Conservation (phyloP, 495 filamentous ascomycete species). For the Xylaria telfairii region DNA sequence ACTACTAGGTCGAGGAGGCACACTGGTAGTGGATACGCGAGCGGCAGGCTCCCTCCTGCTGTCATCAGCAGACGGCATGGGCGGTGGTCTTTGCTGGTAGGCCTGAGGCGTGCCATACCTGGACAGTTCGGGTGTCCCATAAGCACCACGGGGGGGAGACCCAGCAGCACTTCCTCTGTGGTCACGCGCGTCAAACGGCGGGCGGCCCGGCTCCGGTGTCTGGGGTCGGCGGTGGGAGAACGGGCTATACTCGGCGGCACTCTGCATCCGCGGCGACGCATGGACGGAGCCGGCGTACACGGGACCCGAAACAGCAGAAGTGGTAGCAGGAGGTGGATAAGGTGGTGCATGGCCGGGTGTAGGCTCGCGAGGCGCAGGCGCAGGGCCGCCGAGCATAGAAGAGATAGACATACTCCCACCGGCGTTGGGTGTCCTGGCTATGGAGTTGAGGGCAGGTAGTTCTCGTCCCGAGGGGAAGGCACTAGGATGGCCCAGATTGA, state of each 20-base stretch:
- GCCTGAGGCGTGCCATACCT: slow-evolving; percentile 61
- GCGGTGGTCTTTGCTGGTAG: slow-evolving; percentile 49
- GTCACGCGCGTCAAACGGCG: slow-evolving; percentile 54
- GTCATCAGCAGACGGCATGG: slow-evolving; percentile 43
- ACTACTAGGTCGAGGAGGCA: slow-evolving; percentile 56
- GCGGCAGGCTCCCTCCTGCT: slow-evolving; percentile 50
- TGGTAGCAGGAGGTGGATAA: slow-evolving; percentile 59
- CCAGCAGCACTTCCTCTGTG: slow-evolving; percentile 52
- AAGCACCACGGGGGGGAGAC: slow-evolving; percentile 52
- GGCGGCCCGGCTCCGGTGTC: slow-evolving; percentile 70
- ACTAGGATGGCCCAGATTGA: slow-evolving; percentile 58
- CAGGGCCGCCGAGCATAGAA: slow-evolving; percentile 81
- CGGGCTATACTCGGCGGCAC: slow-evolving; percentile 60
- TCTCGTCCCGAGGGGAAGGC: slow-evolving; percentile 59
- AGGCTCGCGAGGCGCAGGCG: slow-evolving; percentile 56
- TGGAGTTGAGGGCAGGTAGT: slow-evolving; percentile 58
- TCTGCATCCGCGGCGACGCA: slow-evolving; percentile 59
- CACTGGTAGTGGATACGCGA: slow-evolving; percentile 43
- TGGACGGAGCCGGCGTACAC: slow-evolving; percentile 53
- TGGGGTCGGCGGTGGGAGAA: slow-evolving; percentile 67
- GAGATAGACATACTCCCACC: slow-evolving; percentile 96
- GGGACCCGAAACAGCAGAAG: slow-evolving; percentile 56
- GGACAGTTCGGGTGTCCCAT: slow-evolving; percentile 58
- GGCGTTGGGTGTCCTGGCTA: slow-evolving; percentile 49
- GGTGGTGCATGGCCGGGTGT: slow-evolving; percentile 54